phyloP scores from a whole-genome alignment of 306 rosid genomes.

The Prosopis cineraria region DNA sequence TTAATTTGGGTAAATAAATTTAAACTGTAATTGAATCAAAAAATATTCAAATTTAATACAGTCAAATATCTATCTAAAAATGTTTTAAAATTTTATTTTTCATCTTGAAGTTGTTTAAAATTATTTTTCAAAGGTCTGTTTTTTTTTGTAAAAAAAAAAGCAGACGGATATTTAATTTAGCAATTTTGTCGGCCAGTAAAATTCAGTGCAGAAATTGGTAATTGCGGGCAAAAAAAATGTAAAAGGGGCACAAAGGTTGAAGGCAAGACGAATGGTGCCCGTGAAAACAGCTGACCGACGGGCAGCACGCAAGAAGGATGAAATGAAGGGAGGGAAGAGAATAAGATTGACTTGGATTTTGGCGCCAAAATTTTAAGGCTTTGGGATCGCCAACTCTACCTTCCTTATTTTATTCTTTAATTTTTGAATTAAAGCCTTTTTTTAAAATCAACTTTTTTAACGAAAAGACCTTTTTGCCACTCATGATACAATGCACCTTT shows the following conservation, averaged over 20 bases:
- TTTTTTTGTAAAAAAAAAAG: too few relatives aligned
- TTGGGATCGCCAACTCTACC: conserved; percentile 48
- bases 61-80: too few relatives aligned
- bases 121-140: too few relatives aligned
- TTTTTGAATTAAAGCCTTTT: not conserved
- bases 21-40: too few relatives aligned
- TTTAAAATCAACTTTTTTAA: not conserved
- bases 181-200: too few relatives aligned
- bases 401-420: not conserved
- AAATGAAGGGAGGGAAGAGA: not conserved
- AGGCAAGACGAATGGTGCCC: conserved; percentile 24
- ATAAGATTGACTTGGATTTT: conserved; percentile 42
- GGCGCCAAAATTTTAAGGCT: conserved; percentile 52
- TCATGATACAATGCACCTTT: not conserved
- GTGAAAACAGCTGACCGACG: conserved; percentile 31
- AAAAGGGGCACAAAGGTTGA: not conserved
- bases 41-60: too few relatives aligned
- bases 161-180: too few relatives aligned
- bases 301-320: conserved; percentile 2
- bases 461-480: not conserved
- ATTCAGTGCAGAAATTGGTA: too few relatives aligned
- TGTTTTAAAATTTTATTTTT: too few relatives aligned
- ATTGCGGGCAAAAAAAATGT: not conserved
- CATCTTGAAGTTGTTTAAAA: too few relatives aligned
- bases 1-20: too few relatives aligned